Percentiles rank a stretch among this genome's conserved stretches.
phyloP scores from a whole-genome alignment of 257 asterid genomes.

The Ligustrum vulgare region DNA sequence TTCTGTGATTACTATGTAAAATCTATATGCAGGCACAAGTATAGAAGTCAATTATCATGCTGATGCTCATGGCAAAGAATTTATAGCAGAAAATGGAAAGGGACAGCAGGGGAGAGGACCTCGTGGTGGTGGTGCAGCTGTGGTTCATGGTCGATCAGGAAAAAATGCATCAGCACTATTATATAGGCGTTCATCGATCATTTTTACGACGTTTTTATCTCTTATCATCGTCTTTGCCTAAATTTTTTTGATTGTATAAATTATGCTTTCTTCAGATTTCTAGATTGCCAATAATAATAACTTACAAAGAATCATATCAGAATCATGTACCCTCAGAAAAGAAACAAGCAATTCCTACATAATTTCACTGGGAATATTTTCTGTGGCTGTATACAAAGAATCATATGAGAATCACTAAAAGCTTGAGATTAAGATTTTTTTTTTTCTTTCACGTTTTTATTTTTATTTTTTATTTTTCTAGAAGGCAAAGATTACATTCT shows the following conservation, averaged over 20 bases:
- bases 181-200: background rate
- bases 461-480: too few relatives aligned
- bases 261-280: background rate
- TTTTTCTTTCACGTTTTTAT: too few relatives aligned
- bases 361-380: background rate
- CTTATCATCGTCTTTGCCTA: background rate
- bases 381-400: too few relatives aligned
- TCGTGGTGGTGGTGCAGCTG: conserved; percentile 54
- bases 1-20: background rate
- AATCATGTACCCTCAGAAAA: background rate
- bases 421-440: too few relatives aligned
- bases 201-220: background rate
- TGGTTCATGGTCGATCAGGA: conserved; percentile 31
- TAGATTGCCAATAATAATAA: too few relatives aligned
- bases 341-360: background rate
- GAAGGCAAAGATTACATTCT: too few relatives aligned
- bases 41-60: background rate
- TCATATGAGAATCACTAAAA: too few relatives aligned
- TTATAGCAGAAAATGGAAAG: conserved; percentile 21
- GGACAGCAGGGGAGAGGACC: conserved; percentile 43
- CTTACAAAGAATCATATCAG: background rate
- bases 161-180: conserved; percentile 22
- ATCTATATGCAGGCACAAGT: conserved; percentile 7
- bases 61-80: conserved; percentile 18
- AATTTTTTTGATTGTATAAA: background rate